These are phyloP conservation scores for Ophiosphaerella herpotricha DNA, from an alignment of 2,329 filamentous ascomycete species.

Conservation along the genomic window DNA sequence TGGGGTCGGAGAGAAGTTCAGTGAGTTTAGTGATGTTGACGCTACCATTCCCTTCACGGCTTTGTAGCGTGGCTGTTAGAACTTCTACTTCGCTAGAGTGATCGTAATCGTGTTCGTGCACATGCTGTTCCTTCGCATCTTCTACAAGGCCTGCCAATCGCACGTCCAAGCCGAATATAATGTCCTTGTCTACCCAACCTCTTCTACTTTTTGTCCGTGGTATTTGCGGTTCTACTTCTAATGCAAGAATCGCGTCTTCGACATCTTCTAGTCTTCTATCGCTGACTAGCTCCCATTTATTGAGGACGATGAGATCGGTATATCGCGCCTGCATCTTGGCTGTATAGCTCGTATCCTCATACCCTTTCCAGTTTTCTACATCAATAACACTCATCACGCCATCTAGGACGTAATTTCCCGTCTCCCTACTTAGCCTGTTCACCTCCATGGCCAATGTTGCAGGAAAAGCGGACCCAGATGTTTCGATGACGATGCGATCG, in stretches of 20 bases:
- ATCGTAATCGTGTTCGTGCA: constrained; percentile 54
- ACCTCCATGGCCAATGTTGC: constrained; percentile 90
- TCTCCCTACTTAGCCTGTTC: constrained; percentile 75
- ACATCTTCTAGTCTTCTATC: constrained; percentile 78
- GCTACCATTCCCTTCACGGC: constrained; percentile 57
- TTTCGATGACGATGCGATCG: constrained; percentile 93
- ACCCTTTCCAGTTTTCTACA: constrained; percentile 93
- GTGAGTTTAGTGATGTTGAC: constrained; percentile 61
- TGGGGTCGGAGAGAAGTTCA: constrained; percentile 69
- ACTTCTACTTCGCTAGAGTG: constrained; percentile 91
- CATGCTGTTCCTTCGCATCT: constrained; percentile 50
- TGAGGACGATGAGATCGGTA: constrained; percentile 88
- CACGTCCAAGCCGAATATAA: constrained; percentile 87
- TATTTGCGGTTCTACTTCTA: constrained; percentile 73
- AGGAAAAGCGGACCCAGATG: constrained; percentile 79
- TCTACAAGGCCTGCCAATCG: constrained; percentile 64
- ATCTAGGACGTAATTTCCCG: constrained; percentile 74
- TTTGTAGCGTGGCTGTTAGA: constrained; percentile 72
- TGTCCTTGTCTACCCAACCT: constrained; percentile 75
- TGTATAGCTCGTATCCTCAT: constrained; percentile 88
- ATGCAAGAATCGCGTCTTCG: constrained; percentile 76
- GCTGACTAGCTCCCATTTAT: constrained; percentile 83
- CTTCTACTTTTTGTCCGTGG: constrained; percentile 84
- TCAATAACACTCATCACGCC: constrained; percentile 90
- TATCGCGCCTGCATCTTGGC: constrained; percentile 86